Percentiles rank a stretch among this genome's conserved stretches.
phyloP scores from a whole-genome alignment of 2,329 filamentous ascomycete species.

The Botrytis pseudocinerea region DNA sequence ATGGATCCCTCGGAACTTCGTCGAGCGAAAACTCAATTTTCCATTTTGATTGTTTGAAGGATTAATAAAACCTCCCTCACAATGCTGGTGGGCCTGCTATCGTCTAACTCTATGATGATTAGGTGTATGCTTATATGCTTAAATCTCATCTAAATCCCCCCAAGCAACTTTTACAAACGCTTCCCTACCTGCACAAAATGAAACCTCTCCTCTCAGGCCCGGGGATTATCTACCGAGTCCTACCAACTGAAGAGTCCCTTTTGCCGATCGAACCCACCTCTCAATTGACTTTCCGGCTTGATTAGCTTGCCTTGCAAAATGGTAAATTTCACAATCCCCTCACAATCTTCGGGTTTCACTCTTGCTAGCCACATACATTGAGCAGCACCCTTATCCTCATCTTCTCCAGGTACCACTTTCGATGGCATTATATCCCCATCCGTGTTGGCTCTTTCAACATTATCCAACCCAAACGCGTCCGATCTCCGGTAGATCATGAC shows the following conservation, averaged over 20 bases:
- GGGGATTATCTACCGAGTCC: not conserved
- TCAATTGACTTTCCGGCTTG: conserved; percentile 80
- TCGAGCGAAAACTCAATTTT: not conserved
- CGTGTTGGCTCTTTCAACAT: conserved; percentile 39
- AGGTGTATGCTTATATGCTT: not conserved
- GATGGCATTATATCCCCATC: conserved; percentile 38
- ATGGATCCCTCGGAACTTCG: not conserved
- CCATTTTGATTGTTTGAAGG: not conserved
- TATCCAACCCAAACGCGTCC: conserved; percentile 41
- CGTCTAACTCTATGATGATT: conserved; percentile 16
- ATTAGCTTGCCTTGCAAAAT: conserved; percentile 91
- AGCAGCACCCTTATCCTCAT: conserved; percentile 59
- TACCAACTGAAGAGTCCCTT: conserved; percentile 87
- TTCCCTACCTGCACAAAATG: conserved; percentile 21
- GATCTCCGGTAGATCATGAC: conserved; percentile 79
- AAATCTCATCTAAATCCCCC: conserved; percentile 23
- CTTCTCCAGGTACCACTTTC: conserved; percentile 36
- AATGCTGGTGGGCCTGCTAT: not conserved
- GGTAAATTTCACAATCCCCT: conserved; percentile 87
- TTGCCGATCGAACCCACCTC: conserved; percentile 85
- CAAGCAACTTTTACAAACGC: conserved; percentile 39
- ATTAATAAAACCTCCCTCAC: not conserved
- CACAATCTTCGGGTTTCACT: conserved; percentile 83
- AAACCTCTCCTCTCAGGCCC: not conserved
- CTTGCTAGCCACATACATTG: conserved; percentile 94